Conservation (phyloP, 805 yeast species). For the Suhomyces canberraensis region DNA sequence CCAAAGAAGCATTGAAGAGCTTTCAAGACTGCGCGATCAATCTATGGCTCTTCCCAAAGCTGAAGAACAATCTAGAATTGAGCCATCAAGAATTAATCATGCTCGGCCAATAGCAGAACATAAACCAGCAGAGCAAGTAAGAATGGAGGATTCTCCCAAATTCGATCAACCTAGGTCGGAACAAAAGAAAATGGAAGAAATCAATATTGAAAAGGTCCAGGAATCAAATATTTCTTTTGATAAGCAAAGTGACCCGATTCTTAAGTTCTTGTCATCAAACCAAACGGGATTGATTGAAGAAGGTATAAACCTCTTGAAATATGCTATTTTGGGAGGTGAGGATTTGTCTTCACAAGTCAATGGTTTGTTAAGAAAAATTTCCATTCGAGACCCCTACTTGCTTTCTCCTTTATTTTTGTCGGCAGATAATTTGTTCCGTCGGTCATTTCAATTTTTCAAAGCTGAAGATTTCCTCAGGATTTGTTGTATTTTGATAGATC, state of each 20-base stretch:
- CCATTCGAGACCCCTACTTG: slow-evolving; percentile 27
- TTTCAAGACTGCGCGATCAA: too few relatives aligned
- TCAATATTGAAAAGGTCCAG: not conserved
- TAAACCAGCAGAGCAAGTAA: not conserved
- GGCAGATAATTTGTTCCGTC: slow-evolving; percentile 23
- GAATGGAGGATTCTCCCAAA: slow-evolving; percentile 1
- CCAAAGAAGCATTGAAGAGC: not conserved
- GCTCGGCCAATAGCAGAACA: not conserved
- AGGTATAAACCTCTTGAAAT: slow-evolving; percentile 36
- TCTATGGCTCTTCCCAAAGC: not conserved
- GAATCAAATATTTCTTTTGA: slow-evolving; percentile 13
- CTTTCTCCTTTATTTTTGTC: slow-evolving; percentile 30
- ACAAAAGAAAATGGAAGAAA: not conserved
- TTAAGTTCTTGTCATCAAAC: slow-evolving; percentile 33
- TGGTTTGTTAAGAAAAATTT: slow-evolving; percentile 21
- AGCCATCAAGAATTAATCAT: not conserved
- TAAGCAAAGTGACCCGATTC: slow-evolving; percentile 31
- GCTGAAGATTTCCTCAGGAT: slow-evolving; percentile 37
- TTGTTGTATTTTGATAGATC: slow-evolving; percentile 21
- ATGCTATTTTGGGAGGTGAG: slow-evolving; percentile 37
- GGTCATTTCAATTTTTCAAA: slow-evolving; percentile 21
- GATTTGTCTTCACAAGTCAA: slow-evolving; percentile 24
- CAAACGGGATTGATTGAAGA: slow-evolving; percentile 28
- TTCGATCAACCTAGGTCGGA: not conserved
- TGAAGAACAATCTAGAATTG: too few relatives aligned